These are phyloP conservation scores for Leccinum pellstonianum DNA, from an alignment of 768 basidiomycete species.

Conservation along the genomic window DNA sequence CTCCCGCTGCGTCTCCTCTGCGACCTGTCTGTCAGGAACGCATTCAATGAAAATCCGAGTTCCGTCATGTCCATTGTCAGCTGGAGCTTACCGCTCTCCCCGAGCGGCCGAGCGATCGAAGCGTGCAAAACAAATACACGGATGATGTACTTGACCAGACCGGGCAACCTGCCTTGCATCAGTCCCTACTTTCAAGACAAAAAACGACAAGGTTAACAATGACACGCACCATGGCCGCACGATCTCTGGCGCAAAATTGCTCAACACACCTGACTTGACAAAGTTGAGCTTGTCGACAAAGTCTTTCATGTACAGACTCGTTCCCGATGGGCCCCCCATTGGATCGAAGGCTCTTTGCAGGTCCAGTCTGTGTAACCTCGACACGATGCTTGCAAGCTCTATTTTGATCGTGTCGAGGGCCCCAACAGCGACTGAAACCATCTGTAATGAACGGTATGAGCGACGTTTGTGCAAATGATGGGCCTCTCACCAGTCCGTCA, in stretches of 20 bases:
- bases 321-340: conserved; percentile 45
- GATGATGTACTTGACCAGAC: conserved; percentile 77
- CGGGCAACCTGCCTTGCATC: conserved; percentile 46
- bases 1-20: conserved; percentile 61
- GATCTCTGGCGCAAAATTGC: conserved; percentile 71
- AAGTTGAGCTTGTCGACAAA: conserved; percentile 80
- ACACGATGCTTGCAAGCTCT: conserved; percentile 47
- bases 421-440: conserved; percentile 73
- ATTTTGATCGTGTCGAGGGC: conserved; percentile 31
- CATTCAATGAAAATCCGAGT: conserved; percentile 86
- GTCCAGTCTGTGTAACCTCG: conserved; percentile 82
- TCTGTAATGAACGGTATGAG: conserved; percentile 38
- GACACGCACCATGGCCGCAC: conserved; percentile 64
- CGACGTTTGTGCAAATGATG: not conserved
- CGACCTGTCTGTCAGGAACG: conserved; percentile 63
- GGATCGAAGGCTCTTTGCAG: conserved; percentile 73
- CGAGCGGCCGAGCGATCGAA: conserved; percentile 88
- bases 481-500: conserved; percentile 62
- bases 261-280: conserved; percentile 77
- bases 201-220: not conserved
- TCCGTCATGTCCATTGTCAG: conserved; percentile 96
- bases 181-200: not conserved
- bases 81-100: conserved; percentile 92
- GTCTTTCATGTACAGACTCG: conserved; percentile 80
- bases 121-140: conserved; percentile 88